Percentiles rank a stretch among this genome's conserved stretches.
phyloP scores from a whole-genome alignment of 148 eudicot species.

The Rhododendron ferrugineum region DNA sequence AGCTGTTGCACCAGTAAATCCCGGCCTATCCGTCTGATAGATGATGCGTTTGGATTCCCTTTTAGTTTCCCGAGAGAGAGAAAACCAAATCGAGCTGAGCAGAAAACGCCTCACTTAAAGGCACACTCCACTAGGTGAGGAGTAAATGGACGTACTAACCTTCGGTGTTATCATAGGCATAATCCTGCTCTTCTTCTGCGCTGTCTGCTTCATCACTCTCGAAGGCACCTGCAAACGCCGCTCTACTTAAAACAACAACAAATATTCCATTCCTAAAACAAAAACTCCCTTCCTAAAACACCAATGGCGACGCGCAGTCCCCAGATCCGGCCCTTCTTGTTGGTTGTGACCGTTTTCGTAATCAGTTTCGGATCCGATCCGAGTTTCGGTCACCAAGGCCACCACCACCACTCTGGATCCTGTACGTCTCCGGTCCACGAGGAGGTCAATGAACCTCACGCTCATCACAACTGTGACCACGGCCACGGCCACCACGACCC shows the following conservation, averaged over 20 bases:
- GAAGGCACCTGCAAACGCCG: slow-evolving; percentile 74
- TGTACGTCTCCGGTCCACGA: slow-evolving; percentile 10
- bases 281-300: not conserved
- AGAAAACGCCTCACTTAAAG: not conserved
- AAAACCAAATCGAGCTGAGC: not conserved
- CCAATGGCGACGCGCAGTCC: not conserved
- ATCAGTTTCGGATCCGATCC: not conserved
- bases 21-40: not conserved
- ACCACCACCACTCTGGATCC: slow-evolving; percentile 10
- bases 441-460: slow-evolving; percentile 2
- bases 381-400: slow-evolving; percentile 9
- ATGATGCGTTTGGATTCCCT: not conserved
- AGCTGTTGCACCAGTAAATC: not conserved
- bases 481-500: slow-evolving; percentile 34
- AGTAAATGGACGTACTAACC: not conserved
- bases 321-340: slow-evolving; percentile 6
- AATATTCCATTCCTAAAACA: not conserved
- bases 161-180: slow-evolving; percentile 75
- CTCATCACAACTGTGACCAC: slow-evolving; percentile 43
- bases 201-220: slow-evolving; percentile 60
- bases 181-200: slow-evolving; percentile 54
- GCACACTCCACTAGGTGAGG: no score
- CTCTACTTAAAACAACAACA: slow-evolving; percentile 2
- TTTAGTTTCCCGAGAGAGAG: not conserved
- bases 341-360: not conserved